Conservation (phyloP, 805 yeast genomes). For the Teunomyces funiuensis region DNA sequence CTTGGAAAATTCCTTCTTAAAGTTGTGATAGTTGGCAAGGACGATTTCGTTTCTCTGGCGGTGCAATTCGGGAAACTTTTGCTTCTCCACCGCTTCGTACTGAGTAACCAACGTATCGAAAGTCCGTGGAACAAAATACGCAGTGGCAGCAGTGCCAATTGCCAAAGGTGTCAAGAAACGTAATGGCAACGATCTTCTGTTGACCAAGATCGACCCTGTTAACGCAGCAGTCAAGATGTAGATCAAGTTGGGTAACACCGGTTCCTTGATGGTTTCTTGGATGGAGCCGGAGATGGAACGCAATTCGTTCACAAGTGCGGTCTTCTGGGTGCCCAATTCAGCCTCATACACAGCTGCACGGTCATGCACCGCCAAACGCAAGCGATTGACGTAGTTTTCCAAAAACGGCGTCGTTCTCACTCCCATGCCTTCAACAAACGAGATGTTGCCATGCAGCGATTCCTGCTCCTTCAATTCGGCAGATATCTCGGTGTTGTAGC, state of each 20-base stretch:
- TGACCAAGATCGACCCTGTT: constrained; percentile 55
- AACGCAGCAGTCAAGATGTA: constrained; percentile 56
- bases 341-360: constrained; percentile 39
- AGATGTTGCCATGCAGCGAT: constrained; percentile 37
- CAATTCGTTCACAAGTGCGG: constrained; percentile 48
- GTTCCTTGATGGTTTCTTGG: constrained; percentile 44
- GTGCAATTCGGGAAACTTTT: constrained; percentile 31
- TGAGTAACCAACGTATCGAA: constrained; percentile 21
- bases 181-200: constrained; percentile 46
- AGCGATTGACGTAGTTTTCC: constrained; percentile 41
- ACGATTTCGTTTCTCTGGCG: constrained; percentile 23
- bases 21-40: constrained; percentile 6
- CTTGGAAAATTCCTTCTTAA: constrained; percentile 11
- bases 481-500: constrained; percentile 40
- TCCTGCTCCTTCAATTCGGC: constrained; percentile 38
- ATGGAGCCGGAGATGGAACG: constrained; percentile 28
- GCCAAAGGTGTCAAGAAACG: constrained; percentile 53
- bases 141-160: constrained; percentile 45
- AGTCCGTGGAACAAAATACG: constrained; percentile 55
- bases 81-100: constrained; percentile 25
- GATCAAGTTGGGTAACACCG: constrained; percentile 54
- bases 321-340: constrained; percentile 45
- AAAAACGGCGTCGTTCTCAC: constrained; percentile 49
- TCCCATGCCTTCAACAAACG: constrained; percentile 54
- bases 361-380: constrained; percentile 39